phyloP scores from a whole-genome alignment of 768 basidiomycete species.

The Mrakia blollopis region DNA sequence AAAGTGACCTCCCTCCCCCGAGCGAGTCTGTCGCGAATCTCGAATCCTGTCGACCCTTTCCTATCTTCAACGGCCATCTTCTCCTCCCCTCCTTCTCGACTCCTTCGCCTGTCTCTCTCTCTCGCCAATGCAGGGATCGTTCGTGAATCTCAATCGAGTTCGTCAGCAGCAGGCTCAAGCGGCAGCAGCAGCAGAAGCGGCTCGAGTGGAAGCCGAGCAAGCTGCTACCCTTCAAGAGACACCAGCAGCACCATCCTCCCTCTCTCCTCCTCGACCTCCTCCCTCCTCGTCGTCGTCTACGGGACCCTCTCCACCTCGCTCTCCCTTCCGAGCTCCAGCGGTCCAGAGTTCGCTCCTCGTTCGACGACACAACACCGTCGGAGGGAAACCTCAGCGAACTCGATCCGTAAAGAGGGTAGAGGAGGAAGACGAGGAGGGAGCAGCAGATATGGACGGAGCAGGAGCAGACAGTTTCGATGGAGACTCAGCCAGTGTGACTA shows the following conservation, averaged over 20 bases:
- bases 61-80: not conserved
- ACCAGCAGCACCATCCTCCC: not conserved
- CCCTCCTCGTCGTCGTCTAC: not conserved
- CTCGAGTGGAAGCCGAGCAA: not conserved
- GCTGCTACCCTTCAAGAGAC: not conserved
- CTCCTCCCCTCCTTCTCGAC: not conserved
- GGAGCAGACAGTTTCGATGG: not conserved
- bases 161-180: slow-evolving; percentile 1
- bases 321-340: not conserved
- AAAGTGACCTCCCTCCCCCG: too few species aligned
- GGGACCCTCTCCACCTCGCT: not conserved
- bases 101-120: not conserved
- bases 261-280: not conserved
- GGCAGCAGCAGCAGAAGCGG: not conserved
- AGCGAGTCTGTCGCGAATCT: too few species aligned
- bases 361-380: slow-evolving; percentile 25
- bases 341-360: slow-evolving; percentile 4
- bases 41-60: not conserved
- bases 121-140: not conserved
- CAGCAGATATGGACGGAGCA: not conserved
- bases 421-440: slow-evolving; percentile 10
- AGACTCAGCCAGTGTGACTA: not conserved
- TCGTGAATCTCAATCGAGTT: not conserved
- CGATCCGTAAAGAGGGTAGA: slow-evolving; percentile 12
- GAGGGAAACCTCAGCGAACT: slow-evolving; percentile 13